Evolutionary conservation across 768 basidiomycete species (phyloP), one percentile per base, ranked within the genome.

Genomic region (Mycena rebaudengoi): DNA sequence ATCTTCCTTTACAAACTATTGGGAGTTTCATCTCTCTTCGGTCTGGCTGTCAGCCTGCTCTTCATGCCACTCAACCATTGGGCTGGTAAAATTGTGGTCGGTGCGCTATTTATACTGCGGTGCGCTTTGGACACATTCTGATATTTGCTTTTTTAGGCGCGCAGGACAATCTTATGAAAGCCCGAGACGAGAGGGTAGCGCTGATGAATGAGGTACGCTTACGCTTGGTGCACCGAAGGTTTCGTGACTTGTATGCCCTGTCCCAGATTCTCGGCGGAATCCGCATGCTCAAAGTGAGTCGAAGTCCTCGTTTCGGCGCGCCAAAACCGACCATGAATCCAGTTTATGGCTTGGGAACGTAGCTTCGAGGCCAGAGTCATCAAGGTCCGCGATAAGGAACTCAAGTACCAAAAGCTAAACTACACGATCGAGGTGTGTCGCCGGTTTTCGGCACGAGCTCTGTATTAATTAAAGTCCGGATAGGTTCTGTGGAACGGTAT

Each of bases 271-370:
- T 96, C 11, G 93, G 94, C 49, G 94, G 86, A 12, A 95, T 96
- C 61, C 85, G 94, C 33, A 96, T 96, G 93, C 86, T 96, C 67
- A 96, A 96, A 72, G 82, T 82, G n/a, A n/a, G n/a, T n/a, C 43
- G 23, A 41, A 39, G 16, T 37, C 7, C 41, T 26, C 26, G 14
- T 35, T 10, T 73, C 49, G 43, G 20, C 46, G 20, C 32, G 20
- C 18, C 2, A 23, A 2, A 23, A 33, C 16, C 44, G 54, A 59
- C 54, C 55, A 49, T 5, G 33, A 60, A 7, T 64, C n/a, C 69
- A 91, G 88, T 97, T 96, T 75, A 96, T 96, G 94, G 95, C 94
- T 16, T 85, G 83, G 95, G 95, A 97, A 74, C 87, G 95, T 23
- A 94, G 87, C 70, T 96, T 96, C 67, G 95, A 96, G 76, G 81